phyloP scores from a whole-genome alignment of 805 yeast genomes.

The Suhomyces sp. region DNA sequence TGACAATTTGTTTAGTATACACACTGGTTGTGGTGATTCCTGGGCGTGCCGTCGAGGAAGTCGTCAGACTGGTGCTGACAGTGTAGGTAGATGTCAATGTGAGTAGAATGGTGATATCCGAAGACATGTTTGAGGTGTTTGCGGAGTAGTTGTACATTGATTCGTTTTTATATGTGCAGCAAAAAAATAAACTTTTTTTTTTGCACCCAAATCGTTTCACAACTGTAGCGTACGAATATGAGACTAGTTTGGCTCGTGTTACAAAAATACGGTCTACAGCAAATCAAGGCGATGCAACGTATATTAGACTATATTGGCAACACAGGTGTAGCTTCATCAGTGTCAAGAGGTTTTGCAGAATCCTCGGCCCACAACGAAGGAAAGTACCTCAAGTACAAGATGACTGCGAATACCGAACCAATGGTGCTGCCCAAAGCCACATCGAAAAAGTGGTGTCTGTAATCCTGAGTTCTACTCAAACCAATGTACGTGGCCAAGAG shows the following conservation, averaged over 20 bases:
- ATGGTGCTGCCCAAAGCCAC: slow-evolving; percentile 26
- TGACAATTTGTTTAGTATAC: neutral
- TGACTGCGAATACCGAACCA: slow-evolving; percentile 21
- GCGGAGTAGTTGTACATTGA: neutral
- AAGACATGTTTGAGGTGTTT: neutral
- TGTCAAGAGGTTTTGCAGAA: slow-evolving; percentile 5
- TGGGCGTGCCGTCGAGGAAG: neutral
- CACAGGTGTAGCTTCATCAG: slow-evolving; percentile 1
- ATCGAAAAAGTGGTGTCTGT: slow-evolving; percentile 36
- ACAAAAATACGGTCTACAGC: neutral
- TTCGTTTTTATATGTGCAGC: neutral
- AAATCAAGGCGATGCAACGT: neutral
- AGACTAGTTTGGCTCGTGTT: neutral
- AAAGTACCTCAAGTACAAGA: slow-evolving; percentile 10
- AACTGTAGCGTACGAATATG: neutral
- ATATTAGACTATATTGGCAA: slow-evolving; percentile 3
- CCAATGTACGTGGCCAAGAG: slow-evolving; percentile 31
- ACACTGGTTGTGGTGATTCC: neutral
- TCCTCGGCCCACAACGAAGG: slow-evolving; percentile 7
- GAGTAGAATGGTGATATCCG: slow-evolving; percentile 8
- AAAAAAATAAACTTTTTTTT: neutral
- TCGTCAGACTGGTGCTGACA: neutral
- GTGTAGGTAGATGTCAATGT: slow-evolving; percentile 12
- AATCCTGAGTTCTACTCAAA: slow-evolving; percentile 32
- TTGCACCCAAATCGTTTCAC: slow-evolving; percentile 2